Percentiles rank a stretch among this genome's conserved stretches.
phyloP scores from a whole-genome alignment of 345 rosid genomes.

The Lumnitzera littorea region DNA sequence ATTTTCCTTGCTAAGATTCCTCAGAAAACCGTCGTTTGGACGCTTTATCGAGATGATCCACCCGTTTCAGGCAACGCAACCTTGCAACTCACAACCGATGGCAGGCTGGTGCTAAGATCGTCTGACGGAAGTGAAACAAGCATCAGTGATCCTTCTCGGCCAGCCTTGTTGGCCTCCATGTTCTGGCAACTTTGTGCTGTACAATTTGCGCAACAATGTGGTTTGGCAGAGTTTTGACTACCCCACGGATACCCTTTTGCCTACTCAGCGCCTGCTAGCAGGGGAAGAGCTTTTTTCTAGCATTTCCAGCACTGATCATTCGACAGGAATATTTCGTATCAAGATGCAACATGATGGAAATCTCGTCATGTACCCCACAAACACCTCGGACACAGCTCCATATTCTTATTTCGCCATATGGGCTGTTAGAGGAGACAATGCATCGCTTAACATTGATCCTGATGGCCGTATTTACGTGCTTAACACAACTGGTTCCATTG shows the following conservation, averaged over 20 bases:
- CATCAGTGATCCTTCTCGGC: not conserved
- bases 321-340: conserved; percentile 20
- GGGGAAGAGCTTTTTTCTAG: conserved; percentile 14
- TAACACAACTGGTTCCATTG: not conserved
- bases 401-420: conserved; percentile 12
- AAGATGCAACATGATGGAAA: conserved; percentile 22
- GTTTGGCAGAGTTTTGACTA: conserved; percentile 25
- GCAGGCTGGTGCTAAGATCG: conserved; percentile 13
- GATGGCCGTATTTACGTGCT: conserved; percentile 16
- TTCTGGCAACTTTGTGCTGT: conserved; percentile 22
- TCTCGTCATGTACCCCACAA: conserved; percentile 22
- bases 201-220: not conserved
- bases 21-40: conserved; percentile 16
- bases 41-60: conserved; percentile 19
- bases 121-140: not conserved
- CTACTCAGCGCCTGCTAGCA: conserved; percentile 11
- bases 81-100: conserved; percentile 11
- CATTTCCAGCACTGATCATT: too few species aligned
- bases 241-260: conserved; percentile 28
- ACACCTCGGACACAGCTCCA: not conserved
- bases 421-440: not conserved
- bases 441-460: conserved; percentile 11
- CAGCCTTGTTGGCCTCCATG: not conserved
- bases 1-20: not conserved
- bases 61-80: conserved; percentile 13